A percentile compares a stretch with the other conserved stretches of the same genome.
Evolutionary conservation across 345 rosid species (phyloP).

Genomic region (Aurinia saxatilis): DNA sequence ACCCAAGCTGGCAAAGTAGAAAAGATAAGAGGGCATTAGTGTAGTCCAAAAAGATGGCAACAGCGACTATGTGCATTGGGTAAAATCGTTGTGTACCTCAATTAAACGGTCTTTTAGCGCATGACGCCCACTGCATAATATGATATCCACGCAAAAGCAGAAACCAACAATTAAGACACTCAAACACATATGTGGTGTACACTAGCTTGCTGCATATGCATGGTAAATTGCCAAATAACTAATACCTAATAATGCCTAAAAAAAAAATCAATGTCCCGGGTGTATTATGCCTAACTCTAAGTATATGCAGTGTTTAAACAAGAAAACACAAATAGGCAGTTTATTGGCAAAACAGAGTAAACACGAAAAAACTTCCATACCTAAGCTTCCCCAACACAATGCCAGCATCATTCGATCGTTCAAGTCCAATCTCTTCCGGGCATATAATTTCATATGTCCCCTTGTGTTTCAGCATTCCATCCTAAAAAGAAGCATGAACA

Average conservation of each 20-base stretch:
- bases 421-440: conserved; percentile 90
- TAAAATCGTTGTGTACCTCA: conserved; percentile 45
- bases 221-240: not conserved
- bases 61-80: not conserved
- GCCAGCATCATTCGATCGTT: conserved; percentile 75
- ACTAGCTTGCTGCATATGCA: not conserved
- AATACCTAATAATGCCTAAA: not conserved
- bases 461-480: conserved; percentile 94
- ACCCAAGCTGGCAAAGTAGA: conserved; percentile 62
- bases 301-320: conserved; percentile 8
- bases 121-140: conserved; percentile 76
- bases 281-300: not conserved
- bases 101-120: conserved; percentile 68
- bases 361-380: conserved; percentile 29
- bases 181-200: not conserved
- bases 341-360: not conserved
- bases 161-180: conserved; percentile 10
- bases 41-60: not conserved
- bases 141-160: conserved; percentile 8
- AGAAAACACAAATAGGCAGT: not conserved
- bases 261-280: not conserved
- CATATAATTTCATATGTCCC: conserved; percentile 85
- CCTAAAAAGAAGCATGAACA: conserved; percentile 38
- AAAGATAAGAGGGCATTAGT: conserved; percentile 19
- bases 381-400: conserved; percentile 95